These are phyloP conservation scores for Lichtheimia corymbifera DNA, from an alignment of 371 early-diverging fungal species.

Conservation along the genomic window DNA sequence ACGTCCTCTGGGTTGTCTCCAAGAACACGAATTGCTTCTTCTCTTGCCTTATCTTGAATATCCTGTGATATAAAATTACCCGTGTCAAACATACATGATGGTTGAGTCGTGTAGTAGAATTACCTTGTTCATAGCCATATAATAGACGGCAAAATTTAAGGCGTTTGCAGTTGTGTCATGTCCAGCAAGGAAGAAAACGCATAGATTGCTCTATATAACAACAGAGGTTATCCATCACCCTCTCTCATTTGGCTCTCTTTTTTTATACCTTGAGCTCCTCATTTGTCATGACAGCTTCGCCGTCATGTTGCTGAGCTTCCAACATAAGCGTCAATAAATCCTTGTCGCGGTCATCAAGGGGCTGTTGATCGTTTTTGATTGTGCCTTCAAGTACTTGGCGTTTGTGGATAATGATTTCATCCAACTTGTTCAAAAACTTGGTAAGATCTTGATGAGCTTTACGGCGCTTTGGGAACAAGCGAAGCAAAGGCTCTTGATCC, in stretches of 20 bases:
- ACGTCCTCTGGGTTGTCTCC: conserved; percentile 8
- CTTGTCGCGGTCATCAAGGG: conserved; percentile 21
- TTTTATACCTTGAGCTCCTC: conserved; percentile 28
- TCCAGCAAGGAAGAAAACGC: conserved; percentile 20
- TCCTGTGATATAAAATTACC: background rate
- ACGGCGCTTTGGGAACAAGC: conserved; percentile 25
- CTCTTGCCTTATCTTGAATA: conserved; percentile 21
- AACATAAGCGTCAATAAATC: conserved; percentile 60
- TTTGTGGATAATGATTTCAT: conserved; percentile 1
- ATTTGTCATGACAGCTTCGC: conserved; percentile 24
- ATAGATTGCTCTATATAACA: conserved; percentile 5
- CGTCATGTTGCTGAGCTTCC: conserved; percentile 37
- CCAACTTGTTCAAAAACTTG: conserved; percentile 10
- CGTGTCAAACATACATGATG: background rate
- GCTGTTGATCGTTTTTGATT: background rate
- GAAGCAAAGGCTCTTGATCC: conserved; percentile 15
- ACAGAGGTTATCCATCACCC: background rate
- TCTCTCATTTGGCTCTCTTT: background rate
- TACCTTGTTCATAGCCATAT: conserved; percentile 28
- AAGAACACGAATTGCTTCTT: conserved; percentile 19
- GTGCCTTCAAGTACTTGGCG: background rate
- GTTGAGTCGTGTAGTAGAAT: background rate
- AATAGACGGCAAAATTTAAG: conserved; percentile 21
- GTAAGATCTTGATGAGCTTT: conserved; percentile 9
- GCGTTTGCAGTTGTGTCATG: conserved; percentile 34